A percentile compares a stretch with the other conserved stretches of the same genome.
These are phyloP conservation scores for Candida loeiensis DNA, from an alignment of 805 yeast genomes.

Conservation along the genomic window DNA sequence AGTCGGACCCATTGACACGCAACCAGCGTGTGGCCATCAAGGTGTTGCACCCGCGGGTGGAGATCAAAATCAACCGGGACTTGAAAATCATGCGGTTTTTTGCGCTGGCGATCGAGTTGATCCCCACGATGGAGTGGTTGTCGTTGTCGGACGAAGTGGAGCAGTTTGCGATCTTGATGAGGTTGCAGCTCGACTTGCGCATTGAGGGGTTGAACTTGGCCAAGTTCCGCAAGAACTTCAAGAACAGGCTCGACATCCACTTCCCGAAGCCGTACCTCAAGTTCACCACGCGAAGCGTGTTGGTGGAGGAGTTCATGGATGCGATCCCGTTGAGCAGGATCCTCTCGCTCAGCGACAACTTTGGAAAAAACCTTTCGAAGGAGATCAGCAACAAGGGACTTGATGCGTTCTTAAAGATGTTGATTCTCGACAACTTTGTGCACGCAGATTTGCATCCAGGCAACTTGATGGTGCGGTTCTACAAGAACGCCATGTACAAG, in stretches of 20 bases:
- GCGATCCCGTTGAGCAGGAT: conserved; percentile 81
- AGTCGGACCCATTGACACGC: conserved; percentile 30
- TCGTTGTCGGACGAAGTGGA: conserved; percentile 92
- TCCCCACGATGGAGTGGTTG: conserved; percentile 98
- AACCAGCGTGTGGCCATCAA: conserved; percentile 78
- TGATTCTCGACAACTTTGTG: conserved; percentile 86
- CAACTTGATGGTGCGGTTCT: conserved; percentile 75
- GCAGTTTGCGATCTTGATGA: conserved; percentile 83
- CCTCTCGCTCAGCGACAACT: conserved; percentile 45
- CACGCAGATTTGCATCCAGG: conserved; percentile 99
- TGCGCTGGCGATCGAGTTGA: conserved; percentile 61
- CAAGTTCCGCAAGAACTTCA: conserved; percentile 68
- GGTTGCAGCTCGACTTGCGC: conserved; percentile 80
- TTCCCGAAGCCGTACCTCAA: conserved; percentile 76
- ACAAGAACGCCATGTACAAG: conserved; percentile 44
- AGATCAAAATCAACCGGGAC: conserved; percentile 69
- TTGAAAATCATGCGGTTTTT: conserved; percentile 77
- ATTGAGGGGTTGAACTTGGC: conserved; percentile 82
- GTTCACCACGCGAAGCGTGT: conserved; percentile 63
- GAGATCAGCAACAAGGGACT: conserved; percentile 76
- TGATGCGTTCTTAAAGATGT: conserved; percentile 90
- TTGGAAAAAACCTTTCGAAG: conserved; percentile 55
- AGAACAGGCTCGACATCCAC: conserved; percentile 52
- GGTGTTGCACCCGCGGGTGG: conserved; percentile 87
- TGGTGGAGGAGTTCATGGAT: conserved; percentile 80